A percentile compares a stretch with the other conserved stretches of the same genome.
These are phyloP conservation scores for Blumeria hordei DNA, from an alignment of 2,329 filamentous ascomycete species.

Conservation along the genomic window DNA sequence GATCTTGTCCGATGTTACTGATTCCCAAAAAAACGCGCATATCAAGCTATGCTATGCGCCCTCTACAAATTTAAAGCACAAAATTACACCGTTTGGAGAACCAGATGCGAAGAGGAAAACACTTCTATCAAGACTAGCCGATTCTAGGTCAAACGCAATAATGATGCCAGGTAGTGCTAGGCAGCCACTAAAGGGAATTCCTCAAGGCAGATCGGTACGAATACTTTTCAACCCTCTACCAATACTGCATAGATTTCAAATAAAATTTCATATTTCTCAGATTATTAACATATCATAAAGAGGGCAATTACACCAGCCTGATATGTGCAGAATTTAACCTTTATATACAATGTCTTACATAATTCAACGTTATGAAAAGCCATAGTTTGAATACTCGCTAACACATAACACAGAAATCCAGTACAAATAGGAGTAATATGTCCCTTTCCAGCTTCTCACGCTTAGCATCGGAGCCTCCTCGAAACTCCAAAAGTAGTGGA, in stretches of 20 bases:
- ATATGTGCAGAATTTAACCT: too few species aligned
- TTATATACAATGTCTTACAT: too few species aligned
- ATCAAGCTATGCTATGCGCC: constrained; percentile 21
- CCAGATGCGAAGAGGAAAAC: constrained; percentile 37
- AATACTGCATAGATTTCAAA: too few species aligned
- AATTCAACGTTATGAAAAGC: too few species aligned
- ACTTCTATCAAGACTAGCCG: constrained; percentile 27
- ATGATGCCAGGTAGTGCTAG: constrained; percentile 17
- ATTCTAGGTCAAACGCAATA: constrained; percentile 21
- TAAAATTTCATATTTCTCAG: too few species aligned
- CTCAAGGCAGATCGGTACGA: neutral
- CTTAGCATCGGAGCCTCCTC: neutral
- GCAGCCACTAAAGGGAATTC: neutral
- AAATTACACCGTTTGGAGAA: constrained; percentile 21
- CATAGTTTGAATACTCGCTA: neutral
- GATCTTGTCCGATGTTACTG: constrained; percentile 27
- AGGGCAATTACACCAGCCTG: too few species aligned
- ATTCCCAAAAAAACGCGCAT: constrained; percentile 35
- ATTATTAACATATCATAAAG: too few species aligned
- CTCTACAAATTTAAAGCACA: constrained; percentile 25
- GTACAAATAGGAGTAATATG: neutral
- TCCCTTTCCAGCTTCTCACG: neutral
- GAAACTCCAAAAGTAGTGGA: too few species aligned
- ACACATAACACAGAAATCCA: neutral
- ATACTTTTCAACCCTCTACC: neutral